Evolutionary conservation across 176 grass and related monocot species (phyloP).

Genomic region (Cenchrus fungigraminus): DNA sequence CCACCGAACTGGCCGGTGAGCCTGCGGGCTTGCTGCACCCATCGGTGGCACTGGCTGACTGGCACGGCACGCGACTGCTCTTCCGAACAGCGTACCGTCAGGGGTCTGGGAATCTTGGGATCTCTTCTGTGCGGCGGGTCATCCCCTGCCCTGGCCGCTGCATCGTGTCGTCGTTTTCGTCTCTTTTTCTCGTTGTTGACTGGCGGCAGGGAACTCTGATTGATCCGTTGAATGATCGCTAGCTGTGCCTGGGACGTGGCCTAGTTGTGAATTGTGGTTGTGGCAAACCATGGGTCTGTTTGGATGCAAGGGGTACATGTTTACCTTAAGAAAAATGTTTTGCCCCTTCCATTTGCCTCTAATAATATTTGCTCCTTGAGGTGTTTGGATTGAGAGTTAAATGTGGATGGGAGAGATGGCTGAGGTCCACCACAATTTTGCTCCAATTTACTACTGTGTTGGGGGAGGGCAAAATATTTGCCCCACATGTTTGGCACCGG

Average conservation of each 20-base stretch:
- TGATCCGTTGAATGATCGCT: slow-evolving; percentile 7
- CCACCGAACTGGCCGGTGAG: slow-evolving; percentile 15
- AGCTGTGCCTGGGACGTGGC: not conserved
- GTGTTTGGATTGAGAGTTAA: too few relatives aligned
- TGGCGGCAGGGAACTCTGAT: not conserved
- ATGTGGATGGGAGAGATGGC: too few relatives aligned
- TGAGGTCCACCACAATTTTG: too few relatives aligned
- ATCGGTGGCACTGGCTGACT: not conserved
- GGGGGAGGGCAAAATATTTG: too few relatives aligned
- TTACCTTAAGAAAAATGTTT: too few relatives aligned
- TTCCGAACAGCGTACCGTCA: not conserved
- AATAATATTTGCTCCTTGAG: too few relatives aligned
- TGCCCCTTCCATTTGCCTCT: too few relatives aligned
- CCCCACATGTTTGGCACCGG: too few relatives aligned
- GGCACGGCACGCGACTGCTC: not conserved
- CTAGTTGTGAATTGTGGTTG: not conserved
- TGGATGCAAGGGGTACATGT: too few relatives aligned
- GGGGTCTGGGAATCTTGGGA: not conserved
- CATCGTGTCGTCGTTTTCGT: slow-evolving; percentile 1
- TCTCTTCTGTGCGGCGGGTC: not conserved
- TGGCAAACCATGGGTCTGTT: too few relatives aligned
- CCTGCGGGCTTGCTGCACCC: not conserved
- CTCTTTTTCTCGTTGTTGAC: not conserved
- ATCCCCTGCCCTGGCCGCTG: too few relatives aligned
- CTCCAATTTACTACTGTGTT: too few relatives aligned